Evolutionary conservation across 257 asterid species (phyloP), one percentile per base, ranked within the genome.

Genomic region (Catharanthus roseus): DNA sequence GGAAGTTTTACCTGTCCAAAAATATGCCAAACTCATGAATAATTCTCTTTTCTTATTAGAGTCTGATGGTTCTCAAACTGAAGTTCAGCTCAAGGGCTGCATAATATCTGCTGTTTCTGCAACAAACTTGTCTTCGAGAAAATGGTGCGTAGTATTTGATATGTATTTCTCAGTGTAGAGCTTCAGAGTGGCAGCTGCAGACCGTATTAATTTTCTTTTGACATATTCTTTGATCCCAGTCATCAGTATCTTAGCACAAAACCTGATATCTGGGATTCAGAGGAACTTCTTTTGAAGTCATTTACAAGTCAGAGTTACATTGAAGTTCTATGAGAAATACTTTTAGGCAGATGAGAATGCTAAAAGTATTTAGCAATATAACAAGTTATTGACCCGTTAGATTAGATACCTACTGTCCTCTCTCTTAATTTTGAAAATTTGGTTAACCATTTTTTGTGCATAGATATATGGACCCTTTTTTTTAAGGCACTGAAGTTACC

Each of bases 71-170:
- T 84, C 90, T 44, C 64, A 18, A 70, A 81, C 81, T n/a, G 88
- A 88, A 74, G 85, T 93, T 82, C 79, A 56, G 60, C 92, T 93
- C n/a, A 84, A 49, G 67, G 95, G 92, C 63, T 93, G 99, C 85
- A 79, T 75, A 49, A 53, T 91, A 61, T 81, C 78, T 9, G 91
- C 99, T 83, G 97, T 93, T 78, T 93, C 99, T 0, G 92, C 95
- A 71, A 81, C 99, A 77, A 80, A 72, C 82, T 53, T 82, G 77
- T 68, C 96, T 19, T 72, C 93, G 26, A 86, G 87, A 81, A 93
- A 93, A 88, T 93, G 99, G 99, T 91, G 72, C 68, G 63, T 75
- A 10, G 23, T 61, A 26, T 33, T 33, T 60, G 4, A 16, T 15
- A 33, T 58, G 8, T 26, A 12, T 28, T n/a, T 57, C 33, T 12